phyloP scores from a whole-genome alignment of 2,329 filamentous ascomycete genomes.

The Westerdykella aurantiaca region DNA sequence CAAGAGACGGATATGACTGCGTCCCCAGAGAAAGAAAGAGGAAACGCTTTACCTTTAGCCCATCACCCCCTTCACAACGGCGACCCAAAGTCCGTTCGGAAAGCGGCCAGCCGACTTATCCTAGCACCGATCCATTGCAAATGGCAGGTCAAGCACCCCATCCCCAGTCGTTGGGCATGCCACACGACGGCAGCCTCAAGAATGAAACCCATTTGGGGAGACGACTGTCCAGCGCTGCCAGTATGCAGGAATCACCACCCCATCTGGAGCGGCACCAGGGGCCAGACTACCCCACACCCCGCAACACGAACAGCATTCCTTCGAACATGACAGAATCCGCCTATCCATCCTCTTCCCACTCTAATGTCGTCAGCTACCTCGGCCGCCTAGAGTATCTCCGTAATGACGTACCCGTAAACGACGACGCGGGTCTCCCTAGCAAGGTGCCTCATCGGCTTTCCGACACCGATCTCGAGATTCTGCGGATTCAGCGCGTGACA shows the following conservation, averaged over 20 bases:
- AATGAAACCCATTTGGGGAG: slow-evolving; percentile 16
- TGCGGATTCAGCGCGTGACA: slow-evolving; percentile 24
- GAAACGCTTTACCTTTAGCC: slow-evolving; percentile 30
- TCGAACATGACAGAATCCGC: slow-evolving; percentile 12
- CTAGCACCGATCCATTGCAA: not conserved
- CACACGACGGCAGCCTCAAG: slow-evolving; percentile 12
- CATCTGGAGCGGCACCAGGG: slow-evolving; percentile 14
- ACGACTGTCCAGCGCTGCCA: slow-evolving; percentile 17
- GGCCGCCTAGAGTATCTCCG: slow-evolving; percentile 30
- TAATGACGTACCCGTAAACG: slow-evolving; percentile 30
- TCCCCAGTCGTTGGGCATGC: not conserved
- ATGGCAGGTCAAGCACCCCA: not conserved
- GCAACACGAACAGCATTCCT: slow-evolving; percentile 7
- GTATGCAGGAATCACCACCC: slow-evolving; percentile 16
- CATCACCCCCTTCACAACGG: slow-evolving; percentile 19
- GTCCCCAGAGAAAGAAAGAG: slow-evolving; percentile 28
- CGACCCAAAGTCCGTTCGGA: slow-evolving; percentile 12
- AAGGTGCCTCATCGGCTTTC: slow-evolving; percentile 25
- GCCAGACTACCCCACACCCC: slow-evolving; percentile 13
- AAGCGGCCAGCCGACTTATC: slow-evolving; percentile 8
- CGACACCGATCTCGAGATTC: slow-evolving; percentile 24
- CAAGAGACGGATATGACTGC: slow-evolving; percentile 29
- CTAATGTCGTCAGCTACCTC: slow-evolving; percentile 27
- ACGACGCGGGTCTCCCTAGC: slow-evolving; percentile 24
- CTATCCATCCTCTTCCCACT: slow-evolving; percentile 7